These are phyloP conservation scores for Echeveria elegans DNA, from an alignment of 164 flowering plant genomes.

Conservation along the genomic window DNA sequence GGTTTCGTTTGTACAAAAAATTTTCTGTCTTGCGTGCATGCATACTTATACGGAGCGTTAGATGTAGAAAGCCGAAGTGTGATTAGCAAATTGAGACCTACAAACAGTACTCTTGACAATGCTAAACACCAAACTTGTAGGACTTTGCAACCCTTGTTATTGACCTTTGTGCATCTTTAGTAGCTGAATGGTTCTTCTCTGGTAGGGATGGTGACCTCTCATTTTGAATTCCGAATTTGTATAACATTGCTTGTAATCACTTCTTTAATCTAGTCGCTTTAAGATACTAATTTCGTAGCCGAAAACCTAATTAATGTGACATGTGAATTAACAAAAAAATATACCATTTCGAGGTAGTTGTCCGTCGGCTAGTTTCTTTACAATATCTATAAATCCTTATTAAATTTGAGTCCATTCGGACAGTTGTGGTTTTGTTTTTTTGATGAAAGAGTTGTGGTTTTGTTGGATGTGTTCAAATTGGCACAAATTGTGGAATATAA, in stretches of 20 bases:
- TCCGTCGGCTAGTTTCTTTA: background rate
- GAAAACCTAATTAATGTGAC: background rate
- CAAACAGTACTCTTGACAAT: background rate
- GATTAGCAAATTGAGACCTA: background rate
- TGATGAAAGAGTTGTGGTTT: too few species aligned
- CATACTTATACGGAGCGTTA: background rate
- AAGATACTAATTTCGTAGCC: too few species aligned
- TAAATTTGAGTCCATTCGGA: background rate
- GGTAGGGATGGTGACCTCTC: constrained; percentile 1
- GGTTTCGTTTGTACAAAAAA: too few species aligned
- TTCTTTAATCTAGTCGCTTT: background rate
- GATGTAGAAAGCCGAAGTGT: background rate
- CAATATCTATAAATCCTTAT: background rate
- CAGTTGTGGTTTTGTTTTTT: too few species aligned
- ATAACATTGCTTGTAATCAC: background rate
- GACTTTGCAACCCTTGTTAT: background rate
- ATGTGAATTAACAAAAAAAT: background rate
- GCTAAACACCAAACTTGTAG: background rate
- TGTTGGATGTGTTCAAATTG: too few species aligned
- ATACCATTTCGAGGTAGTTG: background rate
- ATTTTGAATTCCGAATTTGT: background rate
- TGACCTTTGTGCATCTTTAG: background rate
- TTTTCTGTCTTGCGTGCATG: background rate
- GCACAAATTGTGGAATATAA: too few species aligned
- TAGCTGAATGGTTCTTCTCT: background rate